Evolutionary conservation across 1,139 yeast species (phyloP).

Genomic region (Arxiozyma slooffiae): DNA sequence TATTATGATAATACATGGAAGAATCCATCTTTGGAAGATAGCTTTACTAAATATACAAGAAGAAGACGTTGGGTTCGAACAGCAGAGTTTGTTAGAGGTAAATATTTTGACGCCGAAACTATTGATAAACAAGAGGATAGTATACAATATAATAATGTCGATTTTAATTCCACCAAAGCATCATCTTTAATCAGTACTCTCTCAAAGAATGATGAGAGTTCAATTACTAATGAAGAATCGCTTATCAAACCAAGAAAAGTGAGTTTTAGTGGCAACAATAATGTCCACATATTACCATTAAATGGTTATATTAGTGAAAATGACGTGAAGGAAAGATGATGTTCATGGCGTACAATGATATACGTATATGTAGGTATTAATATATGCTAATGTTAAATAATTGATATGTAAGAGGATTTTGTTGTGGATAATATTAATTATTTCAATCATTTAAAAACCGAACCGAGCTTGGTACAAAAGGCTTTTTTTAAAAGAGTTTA

Average conservation of each 20-base stretch:
- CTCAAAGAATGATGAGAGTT: not conserved
- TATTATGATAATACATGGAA: constrained; percentile 93
- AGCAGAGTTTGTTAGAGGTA: constrained; percentile 57
- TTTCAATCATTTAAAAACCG: not conserved
- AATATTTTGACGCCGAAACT: not conserved
- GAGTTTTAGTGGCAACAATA: constrained; percentile 24
- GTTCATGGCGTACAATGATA: not conserved
- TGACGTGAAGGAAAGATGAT: not conserved
- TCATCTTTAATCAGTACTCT: not conserved
- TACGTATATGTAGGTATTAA: too few relatives aligned
- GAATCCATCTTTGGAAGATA: constrained; percentile 77
- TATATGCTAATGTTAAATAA: too few relatives aligned
- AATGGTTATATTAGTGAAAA: constrained; percentile 3
- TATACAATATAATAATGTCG: not conserved
- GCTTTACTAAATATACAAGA: constrained; percentile 84
- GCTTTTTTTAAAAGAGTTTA: not conserved
- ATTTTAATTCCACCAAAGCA: not conserved
- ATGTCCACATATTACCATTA: constrained; percentile 22
- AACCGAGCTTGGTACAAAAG: not conserved
- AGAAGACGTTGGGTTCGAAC: constrained; percentile 93
- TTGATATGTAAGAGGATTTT: too few relatives aligned
- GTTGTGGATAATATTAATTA: not conserved
- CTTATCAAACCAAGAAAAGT: constrained; percentile 17
- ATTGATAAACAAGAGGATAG: not conserved
- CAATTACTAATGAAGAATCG: not conserved